A percentile compares a stretch with the other conserved stretches of the same genome.
These are phyloP conservation scores for Rachicladosporium sp. DNA, from an alignment of 2,329 filamentous ascomycete genomes.

Conservation along the genomic window DNA sequence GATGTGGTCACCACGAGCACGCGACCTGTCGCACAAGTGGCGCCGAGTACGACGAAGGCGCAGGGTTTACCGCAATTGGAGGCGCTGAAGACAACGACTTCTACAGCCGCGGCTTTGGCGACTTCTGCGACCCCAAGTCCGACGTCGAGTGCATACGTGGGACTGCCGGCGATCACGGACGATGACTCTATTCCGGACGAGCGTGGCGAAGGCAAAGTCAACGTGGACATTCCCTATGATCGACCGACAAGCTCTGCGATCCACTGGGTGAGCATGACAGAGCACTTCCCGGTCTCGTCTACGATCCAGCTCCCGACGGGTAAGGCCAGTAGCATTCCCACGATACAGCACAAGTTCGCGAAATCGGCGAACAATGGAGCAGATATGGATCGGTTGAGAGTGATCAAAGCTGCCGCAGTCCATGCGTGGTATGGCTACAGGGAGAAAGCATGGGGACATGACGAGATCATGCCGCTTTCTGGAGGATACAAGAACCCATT, in stretches of 20 bases:
- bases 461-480: constrained; percentile 68
- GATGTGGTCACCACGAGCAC: no score
- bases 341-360: constrained; percentile 63
- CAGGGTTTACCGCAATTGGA: no score
- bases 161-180: no score
- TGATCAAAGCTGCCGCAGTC: constrained; percentile 61
- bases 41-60: no score
- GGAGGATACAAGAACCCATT: constrained; percentile 65
- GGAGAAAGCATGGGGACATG: constrained; percentile 68
- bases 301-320: constrained; percentile 67
- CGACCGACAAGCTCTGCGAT: constrained; percentile 19
- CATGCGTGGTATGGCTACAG: constrained; percentile 77
- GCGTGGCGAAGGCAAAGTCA: no score
- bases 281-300: constrained; percentile 59
- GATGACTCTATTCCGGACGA: no score
- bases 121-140: no score
- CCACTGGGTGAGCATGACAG: constrained; percentile 63
- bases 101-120: no score
- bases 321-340: constrained; percentile 56
- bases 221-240: no score
- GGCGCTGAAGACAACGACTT: no score
- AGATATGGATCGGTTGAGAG: constrained; percentile 48
- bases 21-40: no score
- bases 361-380: constrained; percentile 42
- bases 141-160: no score